These are phyloP conservation scores for Climacium dendroides DNA, from an alignment of 225 moss, liverwort and hornwort genomes.

Conservation along the genomic window DNA sequence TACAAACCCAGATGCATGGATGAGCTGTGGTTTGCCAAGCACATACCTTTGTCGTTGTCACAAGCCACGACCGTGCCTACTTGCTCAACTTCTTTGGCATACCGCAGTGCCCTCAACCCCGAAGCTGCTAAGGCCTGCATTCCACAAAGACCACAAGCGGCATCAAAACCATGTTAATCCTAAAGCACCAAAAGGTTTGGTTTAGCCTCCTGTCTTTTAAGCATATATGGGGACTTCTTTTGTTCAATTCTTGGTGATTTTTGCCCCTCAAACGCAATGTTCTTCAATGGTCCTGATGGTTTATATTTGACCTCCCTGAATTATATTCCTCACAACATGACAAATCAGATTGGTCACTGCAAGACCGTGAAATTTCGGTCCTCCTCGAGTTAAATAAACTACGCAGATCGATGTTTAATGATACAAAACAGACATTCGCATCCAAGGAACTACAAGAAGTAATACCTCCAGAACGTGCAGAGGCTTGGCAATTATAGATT, in stretches of 20 bases:
- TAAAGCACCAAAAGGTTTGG: neutral
- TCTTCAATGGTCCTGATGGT: neutral
- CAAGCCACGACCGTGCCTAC: constrained; percentile 74
- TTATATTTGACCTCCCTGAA: neutral
- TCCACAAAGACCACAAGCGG: neutral
- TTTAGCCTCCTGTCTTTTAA: neutral
- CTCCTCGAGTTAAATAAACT: neutral
- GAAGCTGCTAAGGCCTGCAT: constrained; percentile 92
- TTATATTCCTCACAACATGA: neutral
- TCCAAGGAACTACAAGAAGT: neutral
- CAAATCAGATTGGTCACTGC: neutral
- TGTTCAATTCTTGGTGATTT: neutral
- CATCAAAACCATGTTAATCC: neutral
- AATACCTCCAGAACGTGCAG: constrained; percentile 40
- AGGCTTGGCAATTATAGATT: constrained; percentile 34
- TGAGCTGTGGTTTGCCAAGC: neutral
- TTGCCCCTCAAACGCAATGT: neutral
- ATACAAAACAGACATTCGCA: neutral
- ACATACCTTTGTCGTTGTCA: constrained; percentile 78
- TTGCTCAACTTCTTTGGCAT: constrained; percentile 93
- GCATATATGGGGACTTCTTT: neutral
- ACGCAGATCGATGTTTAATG: neutral
- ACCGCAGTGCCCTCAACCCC: constrained; percentile 85
- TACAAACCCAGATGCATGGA: neutral
- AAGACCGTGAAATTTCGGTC: neutral